Conservation (phyloP, 2,329 filamentous ascomycete genomes). For the Blastomyces gilchristii region DNA sequence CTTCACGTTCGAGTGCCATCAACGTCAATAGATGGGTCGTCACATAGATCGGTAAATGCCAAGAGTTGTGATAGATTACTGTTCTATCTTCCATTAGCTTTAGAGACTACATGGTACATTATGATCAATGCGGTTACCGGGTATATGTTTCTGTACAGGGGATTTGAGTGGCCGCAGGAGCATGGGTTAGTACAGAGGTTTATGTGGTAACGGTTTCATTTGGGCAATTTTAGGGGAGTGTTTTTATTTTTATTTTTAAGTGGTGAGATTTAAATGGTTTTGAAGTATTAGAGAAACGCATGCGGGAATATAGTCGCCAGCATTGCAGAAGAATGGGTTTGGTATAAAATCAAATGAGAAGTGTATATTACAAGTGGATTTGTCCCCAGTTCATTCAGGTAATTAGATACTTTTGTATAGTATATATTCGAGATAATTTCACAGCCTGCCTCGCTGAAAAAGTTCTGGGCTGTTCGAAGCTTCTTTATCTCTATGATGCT, state of each 20-base stretch:
- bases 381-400: background rate
- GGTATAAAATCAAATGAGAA: background rate
- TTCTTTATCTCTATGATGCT: background rate
- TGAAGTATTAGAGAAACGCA: background rate
- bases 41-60: background rate
- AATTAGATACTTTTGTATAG: background rate
- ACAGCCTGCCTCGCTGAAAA: background rate
- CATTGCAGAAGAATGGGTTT: background rate
- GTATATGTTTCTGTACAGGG: conserved; percentile 47
- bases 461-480: background rate
- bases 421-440: background rate
- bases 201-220: conserved; percentile 40
- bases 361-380: background rate
- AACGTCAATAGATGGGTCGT: background rate
- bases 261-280: background rate
- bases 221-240: background rate
- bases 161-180: conserved; percentile 50
- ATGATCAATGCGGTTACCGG: conserved; percentile 43
- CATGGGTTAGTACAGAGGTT: conserved; percentile 50
- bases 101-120: conserved; percentile 51
- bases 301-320: background rate
- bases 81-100: conserved; percentile 21
- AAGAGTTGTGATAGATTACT: background rate
- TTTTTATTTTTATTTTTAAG: background rate
- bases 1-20: conserved; percentile 54